Evolutionary conservation across 352 stramenopile genomes (phyloP).

Genomic region (Elongisporangium anandrum): DNA sequence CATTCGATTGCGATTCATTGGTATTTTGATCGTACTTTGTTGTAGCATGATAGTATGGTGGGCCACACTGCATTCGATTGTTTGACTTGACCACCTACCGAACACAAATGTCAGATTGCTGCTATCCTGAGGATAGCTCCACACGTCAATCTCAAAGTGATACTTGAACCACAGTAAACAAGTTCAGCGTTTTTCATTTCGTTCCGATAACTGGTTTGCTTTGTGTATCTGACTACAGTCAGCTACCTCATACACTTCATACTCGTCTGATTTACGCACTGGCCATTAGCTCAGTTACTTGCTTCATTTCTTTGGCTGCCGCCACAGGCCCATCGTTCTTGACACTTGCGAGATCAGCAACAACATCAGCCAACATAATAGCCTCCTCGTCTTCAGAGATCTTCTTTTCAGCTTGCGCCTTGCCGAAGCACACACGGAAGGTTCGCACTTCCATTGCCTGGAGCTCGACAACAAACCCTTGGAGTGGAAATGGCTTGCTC

Average conservation of each 20-base stretch:
- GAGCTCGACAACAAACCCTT: slow-evolving; percentile 62
- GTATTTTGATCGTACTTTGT: slow-evolving; percentile 15
- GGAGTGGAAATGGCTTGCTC: slow-evolving; percentile 30
- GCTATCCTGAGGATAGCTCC: background rate
- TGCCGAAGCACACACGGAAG: slow-evolving; percentile 76
- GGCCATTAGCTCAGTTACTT: background rate
- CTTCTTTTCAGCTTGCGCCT: slow-evolving; percentile 1
- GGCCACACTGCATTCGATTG: slow-evolving; percentile 2
- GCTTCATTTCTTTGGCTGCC: background rate
- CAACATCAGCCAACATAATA: background rate
- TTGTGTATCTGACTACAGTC: background rate
- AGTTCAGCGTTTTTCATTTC: background rate
- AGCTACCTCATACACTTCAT: background rate
- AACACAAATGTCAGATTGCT: background rate
- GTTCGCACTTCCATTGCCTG: slow-evolving; percentile 92
- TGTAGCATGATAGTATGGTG: slow-evolving; percentile 8
- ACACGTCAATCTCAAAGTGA: background rate
- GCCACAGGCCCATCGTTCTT: background rate
- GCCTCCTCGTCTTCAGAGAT: background rate
- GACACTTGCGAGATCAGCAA: background rate
- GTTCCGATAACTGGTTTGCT: background rate
- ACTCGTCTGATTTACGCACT: background rate
- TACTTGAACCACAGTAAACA: background rate
- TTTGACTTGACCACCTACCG: background rate
- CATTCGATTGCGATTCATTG: slow-evolving; percentile 24